These are phyloP conservation scores for Diaporthe caulivora DNA, from an alignment of 2,329 filamentous ascomycete species.

Conservation along the genomic window DNA sequence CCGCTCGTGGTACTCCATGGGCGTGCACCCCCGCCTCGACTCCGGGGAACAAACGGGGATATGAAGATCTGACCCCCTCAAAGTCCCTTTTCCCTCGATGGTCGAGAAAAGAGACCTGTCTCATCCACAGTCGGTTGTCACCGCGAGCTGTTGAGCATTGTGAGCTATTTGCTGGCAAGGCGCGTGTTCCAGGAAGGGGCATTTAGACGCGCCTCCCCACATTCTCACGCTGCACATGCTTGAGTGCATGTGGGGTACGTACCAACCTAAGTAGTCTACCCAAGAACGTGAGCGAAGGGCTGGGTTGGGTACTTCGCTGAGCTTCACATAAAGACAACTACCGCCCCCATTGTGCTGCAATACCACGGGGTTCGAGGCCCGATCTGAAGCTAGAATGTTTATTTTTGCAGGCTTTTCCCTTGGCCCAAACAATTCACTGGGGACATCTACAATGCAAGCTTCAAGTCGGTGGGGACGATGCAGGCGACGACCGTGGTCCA, in stretches of 20 bases:
- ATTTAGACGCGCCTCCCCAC: slow-evolving; percentile 29
- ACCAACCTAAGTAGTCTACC: background rate
- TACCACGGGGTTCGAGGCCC: background rate
- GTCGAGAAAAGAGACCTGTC: background rate
- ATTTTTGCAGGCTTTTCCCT: background rate
- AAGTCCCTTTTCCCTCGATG: background rate
- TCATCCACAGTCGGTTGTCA: background rate
- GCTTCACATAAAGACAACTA: background rate
- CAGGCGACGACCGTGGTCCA: background rate
- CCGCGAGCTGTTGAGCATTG: slow-evolving; percentile 1
- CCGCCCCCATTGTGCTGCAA: background rate
- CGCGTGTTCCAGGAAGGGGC: slow-evolving; percentile 3
- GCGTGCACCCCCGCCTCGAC: background rate
- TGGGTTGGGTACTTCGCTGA: background rate
- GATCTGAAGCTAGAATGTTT: background rate
- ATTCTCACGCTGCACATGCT: slow-evolving; percentile 10
- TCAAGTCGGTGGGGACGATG: background rate
- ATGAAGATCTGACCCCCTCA: background rate
- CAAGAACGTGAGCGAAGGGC: too few relatives aligned
- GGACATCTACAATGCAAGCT: background rate
- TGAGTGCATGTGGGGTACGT: slow-evolving; percentile 33
- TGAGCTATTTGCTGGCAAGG: background rate
- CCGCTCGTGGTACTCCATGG: slow-evolving; percentile 70
- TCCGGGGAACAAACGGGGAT: background rate
- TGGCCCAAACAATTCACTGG: background rate